These are phyloP conservation scores for Mangifera indica DNA, from an alignment of 345 rosid genomes.

Conservation along the genomic window DNA sequence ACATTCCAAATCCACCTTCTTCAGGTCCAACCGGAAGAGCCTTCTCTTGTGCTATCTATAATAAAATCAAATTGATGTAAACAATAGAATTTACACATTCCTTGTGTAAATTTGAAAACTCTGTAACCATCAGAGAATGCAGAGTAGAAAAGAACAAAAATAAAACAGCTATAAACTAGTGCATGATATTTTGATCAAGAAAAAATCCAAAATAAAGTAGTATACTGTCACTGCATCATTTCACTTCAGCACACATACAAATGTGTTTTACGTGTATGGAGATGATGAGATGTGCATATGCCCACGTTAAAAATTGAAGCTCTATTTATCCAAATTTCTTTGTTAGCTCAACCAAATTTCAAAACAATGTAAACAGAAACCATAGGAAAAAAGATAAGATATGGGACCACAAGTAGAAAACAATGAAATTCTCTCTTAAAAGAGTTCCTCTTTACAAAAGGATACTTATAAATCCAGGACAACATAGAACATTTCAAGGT, in stretches of 20 bases:
- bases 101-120: not conserved
- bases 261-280: not conserved
- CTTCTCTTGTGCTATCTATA: conserved; percentile 71
- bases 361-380: not conserved
- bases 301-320: not conserved
- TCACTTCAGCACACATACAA: not conserved
- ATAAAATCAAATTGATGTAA: not conserved
- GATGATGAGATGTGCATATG: not conserved
- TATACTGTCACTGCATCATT: not conserved
- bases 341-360: not conserved
- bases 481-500: no score
- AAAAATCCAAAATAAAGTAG: not conserved
- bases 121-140: not conserved
- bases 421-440: not conserved
- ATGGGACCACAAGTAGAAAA: not conserved
- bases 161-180: not conserved
- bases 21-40: conserved; percentile 88
- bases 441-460: not conserved
- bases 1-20: conserved; percentile 97
- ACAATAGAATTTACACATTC: not conserved
- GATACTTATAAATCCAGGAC: no score
- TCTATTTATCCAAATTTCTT: no score
- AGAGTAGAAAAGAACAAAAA: not conserved
- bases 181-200: not conserved
- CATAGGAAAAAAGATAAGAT: not conserved